Percentiles rank a stretch among this genome's conserved stretches.
Conservation (phyloP, 2,329 filamentous ascomycete genomes). For the Macrophomina phaseolina region DNA sequence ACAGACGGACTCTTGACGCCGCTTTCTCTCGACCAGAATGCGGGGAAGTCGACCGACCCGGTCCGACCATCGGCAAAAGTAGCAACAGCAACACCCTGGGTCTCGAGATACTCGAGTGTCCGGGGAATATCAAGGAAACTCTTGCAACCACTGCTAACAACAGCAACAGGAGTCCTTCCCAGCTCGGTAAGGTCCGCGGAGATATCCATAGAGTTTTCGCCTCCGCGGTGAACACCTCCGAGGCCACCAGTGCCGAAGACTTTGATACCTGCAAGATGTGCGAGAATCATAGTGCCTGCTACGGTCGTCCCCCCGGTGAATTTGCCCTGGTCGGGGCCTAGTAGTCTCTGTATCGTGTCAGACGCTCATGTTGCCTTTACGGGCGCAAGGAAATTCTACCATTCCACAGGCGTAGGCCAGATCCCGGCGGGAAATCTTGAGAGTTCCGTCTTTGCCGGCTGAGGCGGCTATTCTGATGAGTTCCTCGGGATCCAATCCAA, state of each 20-base stretch:
- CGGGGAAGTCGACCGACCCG: constrained; percentile 81
- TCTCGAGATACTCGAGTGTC: constrained; percentile 82
- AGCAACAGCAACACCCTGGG: constrained; percentile 77
- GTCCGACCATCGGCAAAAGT: constrained; percentile 86
- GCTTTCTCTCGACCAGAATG: constrained; percentile 91
- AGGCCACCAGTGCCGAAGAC: constrained; percentile 95
- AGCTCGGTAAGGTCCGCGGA: constrained; percentile 95
- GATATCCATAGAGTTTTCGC: constrained; percentile 85
- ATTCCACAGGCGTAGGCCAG: constrained; percentile 80
- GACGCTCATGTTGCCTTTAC: neutral
- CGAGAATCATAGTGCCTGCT: constrained; percentile 88
- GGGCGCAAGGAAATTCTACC: constrained; percentile 53
- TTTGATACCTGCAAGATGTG: constrained; percentile 83
- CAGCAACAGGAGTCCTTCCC: constrained; percentile 84
- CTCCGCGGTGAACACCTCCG: constrained; percentile 91
- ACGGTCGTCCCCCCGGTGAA: constrained; percentile 93
- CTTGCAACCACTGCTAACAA: constrained; percentile 91
- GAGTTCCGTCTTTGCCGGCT: constrained; percentile 69
- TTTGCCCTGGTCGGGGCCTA: constrained; percentile 32
- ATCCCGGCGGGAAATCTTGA: constrained; percentile 88
- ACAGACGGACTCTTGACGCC: constrained; percentile 78
- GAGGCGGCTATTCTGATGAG: constrained; percentile 70
- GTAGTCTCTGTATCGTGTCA: constrained; percentile 1
- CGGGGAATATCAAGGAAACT: constrained; percentile 92
- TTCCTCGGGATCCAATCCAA: constrained; percentile 77